Evolutionary conservation across 2,329 filamentous ascomycete species (phyloP).

Genomic region (Cryphonectria carpinicola): DNA sequence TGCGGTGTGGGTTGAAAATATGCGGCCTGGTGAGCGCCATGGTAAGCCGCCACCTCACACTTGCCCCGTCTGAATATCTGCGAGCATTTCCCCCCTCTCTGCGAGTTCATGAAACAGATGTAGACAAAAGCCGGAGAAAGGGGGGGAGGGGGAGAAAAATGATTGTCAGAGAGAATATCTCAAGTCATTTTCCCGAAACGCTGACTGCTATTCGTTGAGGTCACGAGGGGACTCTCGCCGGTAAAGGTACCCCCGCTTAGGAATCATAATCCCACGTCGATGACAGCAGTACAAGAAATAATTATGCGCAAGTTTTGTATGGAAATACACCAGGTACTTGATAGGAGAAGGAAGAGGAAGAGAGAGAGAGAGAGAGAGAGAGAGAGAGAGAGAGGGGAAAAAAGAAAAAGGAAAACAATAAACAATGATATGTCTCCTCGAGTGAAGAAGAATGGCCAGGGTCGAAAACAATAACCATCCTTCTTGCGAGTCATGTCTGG

Average conservation of each 20-base stretch:
- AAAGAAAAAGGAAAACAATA: no score
- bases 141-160: no score
- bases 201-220: neutral
- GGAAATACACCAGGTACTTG: neutral
- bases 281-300: neutral
- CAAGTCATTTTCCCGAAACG: neutral
- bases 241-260: neutral
- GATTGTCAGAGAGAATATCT: neutral
- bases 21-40: neutral
- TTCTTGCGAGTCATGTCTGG: neutral
- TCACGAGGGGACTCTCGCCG: neutral
- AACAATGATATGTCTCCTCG: no score
- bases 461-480: no score
- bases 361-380: no score
- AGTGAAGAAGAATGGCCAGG: no score
- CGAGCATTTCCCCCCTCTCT: neutral
- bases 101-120: neutral
- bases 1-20: neutral
- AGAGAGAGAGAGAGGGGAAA: no score
- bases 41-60: neutral
- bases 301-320: neutral
- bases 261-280: neutral
- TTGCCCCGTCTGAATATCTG: neutral
- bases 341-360: no score
- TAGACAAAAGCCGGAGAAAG: neutral